Evolutionary conservation across 306 rosid genomes (phyloP), one percentile per base, ranked within the genome.

Genomic region (Clitoria ternatea): DNA sequence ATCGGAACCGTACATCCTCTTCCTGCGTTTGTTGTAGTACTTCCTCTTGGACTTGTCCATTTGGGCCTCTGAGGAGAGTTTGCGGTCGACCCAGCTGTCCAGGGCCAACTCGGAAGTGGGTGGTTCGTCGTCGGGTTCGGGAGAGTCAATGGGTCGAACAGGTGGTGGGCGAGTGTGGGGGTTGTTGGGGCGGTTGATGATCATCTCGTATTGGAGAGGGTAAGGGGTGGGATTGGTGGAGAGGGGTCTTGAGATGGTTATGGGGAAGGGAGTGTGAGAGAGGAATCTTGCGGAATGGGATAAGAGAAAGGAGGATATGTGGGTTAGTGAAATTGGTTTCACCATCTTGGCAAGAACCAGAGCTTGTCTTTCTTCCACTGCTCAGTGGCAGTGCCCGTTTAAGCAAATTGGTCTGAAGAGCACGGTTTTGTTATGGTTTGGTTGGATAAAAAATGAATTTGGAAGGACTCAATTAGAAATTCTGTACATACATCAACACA

Each of bases 151-250:
- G 7, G 50, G 50, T 56, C 90, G 82, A 39, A 80, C 32, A 69
- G 82, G 81, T 64, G 64, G 84, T 19, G 79, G 87, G 61, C 57
- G 85, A 52, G 65, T 8, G 39, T 73, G 80, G 30, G 79, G 75
- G 35, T 84, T 78, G 5, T 82, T 57, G 1, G 96, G 97, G 59
- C 89, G 96, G 76, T 62, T 84, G 83, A 93, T 70, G 45, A 90
- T 88, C 65, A 90, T 43, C n/a, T 93, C 97, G 80, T 93, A 93
- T 4, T 93, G 96, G 22, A 93, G 98, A 2, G 98, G 98, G 75
- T 79, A 93, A 0, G 72, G 87, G 5, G 98, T 83, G 44, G 82
- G 77, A 1, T 63, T 77, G 60, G 93, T 83, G 18, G 89, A 86
- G 36, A 86, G 77, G 10, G 60, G 33, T 1, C 68, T 74, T 9